Conservation (phyloP, 1,284 basidiomycete species). For the Phlebopus sp. region DNA sequence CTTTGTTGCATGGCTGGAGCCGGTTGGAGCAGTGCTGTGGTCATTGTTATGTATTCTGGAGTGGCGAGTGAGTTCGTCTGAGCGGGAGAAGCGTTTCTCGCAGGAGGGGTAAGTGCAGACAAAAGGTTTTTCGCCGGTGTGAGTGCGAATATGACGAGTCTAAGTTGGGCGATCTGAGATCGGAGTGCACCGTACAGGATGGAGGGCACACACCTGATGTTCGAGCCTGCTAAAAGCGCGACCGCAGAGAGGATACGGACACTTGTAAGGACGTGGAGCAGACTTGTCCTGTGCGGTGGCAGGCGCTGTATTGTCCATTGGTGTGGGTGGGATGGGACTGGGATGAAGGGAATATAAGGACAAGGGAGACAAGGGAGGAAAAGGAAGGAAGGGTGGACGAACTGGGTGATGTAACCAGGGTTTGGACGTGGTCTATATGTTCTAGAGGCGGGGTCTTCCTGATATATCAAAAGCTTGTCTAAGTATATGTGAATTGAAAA, state of each 20-base stretch:
- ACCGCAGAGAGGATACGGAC: constrained; percentile 89
- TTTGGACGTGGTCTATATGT: constrained; percentile 15
- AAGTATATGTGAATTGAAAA: constrained; percentile 12
- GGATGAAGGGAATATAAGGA: constrained; percentile 26
- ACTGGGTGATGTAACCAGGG: constrained; percentile 19
- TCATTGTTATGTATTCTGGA: constrained; percentile 86
- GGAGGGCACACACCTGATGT: constrained; percentile 70
- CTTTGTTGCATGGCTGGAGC: constrained; percentile 29
- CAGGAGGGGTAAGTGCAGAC: constrained; percentile 91
- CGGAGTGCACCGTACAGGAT: constrained; percentile 14
- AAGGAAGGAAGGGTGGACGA: constrained; percentile 16
- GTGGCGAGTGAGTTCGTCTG: constrained; percentile 96
- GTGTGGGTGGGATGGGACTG: constrained; percentile 15
- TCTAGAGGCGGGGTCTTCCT: constrained; percentile 13
- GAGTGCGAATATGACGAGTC: constrained; percentile 97
- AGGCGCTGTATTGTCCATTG: constrained; percentile 24
- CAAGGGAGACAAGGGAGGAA: constrained; percentile 18
- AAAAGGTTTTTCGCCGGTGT: constrained; percentile 98
- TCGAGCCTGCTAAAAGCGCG: constrained; percentile 89
- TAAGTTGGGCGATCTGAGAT: constrained; percentile 37
- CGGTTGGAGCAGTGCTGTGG: constrained; percentile 29
- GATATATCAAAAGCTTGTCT: constrained; percentile 22
- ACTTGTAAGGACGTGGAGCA: constrained; percentile 87
- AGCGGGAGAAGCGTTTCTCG: constrained; percentile 97
- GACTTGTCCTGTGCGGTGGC: constrained; percentile 48